A percentile compares a stretch with the other conserved stretches of the same genome.
These are phyloP conservation scores for Sugiyamaella novakii DNA, from an alignment of 1,139 yeast species.

Conservation along the genomic window DNA sequence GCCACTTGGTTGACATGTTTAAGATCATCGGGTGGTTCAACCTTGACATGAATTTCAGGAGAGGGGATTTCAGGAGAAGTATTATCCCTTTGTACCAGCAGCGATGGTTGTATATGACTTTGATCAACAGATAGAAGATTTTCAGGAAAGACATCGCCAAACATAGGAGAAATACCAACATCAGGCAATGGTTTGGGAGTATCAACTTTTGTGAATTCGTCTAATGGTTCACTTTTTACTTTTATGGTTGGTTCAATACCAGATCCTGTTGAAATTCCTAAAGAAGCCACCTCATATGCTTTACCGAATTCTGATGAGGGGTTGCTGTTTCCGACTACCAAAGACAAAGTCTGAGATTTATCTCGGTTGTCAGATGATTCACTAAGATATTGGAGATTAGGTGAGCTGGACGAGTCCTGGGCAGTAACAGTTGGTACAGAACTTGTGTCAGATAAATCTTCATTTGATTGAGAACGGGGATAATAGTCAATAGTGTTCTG, in stretches of 20 bases:
- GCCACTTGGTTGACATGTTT: background rate
- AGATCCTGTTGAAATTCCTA: conserved; percentile 8
- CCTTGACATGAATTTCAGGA: background rate
- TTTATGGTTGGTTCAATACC: background rate
- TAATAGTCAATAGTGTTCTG: too few relatives aligned
- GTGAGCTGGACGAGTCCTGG: too few relatives aligned
- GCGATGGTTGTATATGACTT: background rate
- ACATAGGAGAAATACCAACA: conserved; percentile 19
- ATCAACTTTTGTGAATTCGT: conserved; percentile 6
- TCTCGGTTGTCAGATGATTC: too few relatives aligned
- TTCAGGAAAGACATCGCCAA: conserved; percentile 12
- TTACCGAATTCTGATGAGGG: background rate
- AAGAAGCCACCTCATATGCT: conserved; percentile 12
- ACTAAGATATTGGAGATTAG: too few relatives aligned
- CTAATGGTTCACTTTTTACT: conserved; percentile 11
- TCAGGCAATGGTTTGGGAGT: conserved; percentile 19
- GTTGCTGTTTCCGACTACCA: too few relatives aligned
- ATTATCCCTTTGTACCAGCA: background rate
- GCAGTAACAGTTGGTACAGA: too few relatives aligned
- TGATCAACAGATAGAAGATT: background rate
- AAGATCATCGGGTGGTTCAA: conserved; percentile 1
- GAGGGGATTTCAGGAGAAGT: background rate
- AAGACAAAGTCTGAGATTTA: too few relatives aligned
- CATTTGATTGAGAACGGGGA: too few relatives aligned
- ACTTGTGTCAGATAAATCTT: too few relatives aligned